phyloP scores from a whole-genome alignment of 805 yeast genomes.

The Wickerhamiella bombiphila region DNA sequence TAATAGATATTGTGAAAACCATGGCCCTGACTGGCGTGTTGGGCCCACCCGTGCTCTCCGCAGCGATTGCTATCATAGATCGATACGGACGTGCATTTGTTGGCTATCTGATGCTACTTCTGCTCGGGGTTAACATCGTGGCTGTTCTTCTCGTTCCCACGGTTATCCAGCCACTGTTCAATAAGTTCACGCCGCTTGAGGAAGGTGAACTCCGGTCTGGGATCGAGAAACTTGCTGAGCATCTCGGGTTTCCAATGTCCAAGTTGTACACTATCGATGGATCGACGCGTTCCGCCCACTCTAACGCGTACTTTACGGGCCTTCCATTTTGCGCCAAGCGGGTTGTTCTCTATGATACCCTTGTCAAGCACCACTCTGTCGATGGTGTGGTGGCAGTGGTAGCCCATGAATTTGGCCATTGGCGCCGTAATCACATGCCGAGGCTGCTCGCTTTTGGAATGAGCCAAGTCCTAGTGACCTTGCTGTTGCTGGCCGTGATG shows the following conservation, averaged over 20 bases:
- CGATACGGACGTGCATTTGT: slow-evolving; percentile 69
- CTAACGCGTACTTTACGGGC: slow-evolving; percentile 93
- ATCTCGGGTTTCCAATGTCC: slow-evolving; percentile 72
- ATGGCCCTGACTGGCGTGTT: slow-evolving; percentile 38
- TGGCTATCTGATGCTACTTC: slow-evolving; percentile 60
- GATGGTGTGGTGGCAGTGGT: slow-evolving; percentile 83
- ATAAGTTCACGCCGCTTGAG: slow-evolving; percentile 77
- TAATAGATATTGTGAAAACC: slow-evolving; percentile 55
- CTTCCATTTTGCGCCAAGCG: slow-evolving; percentile 86
- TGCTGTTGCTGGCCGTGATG: slow-evolving; percentile 65
- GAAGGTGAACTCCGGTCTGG: slow-evolving; percentile 75
- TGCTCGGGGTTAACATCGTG: slow-evolving; percentile 56
- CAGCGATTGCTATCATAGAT: slow-evolving; percentile 66
- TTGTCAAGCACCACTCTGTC: slow-evolving; percentile 62
- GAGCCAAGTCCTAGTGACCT: slow-evolving; percentile 45
- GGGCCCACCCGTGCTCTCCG: slow-evolving; percentile 61
- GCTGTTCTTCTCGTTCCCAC: slow-evolving; percentile 69
- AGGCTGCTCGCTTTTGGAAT: slow-evolving; percentile 55
- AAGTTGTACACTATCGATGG: slow-evolving; percentile 86
- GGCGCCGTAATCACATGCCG: slow-evolving; percentile 84
- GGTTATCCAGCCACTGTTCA: slow-evolving; percentile 82
- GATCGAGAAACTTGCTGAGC: slow-evolving; percentile 63
- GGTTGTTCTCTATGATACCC: slow-evolving; percentile 85
- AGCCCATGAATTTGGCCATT: slow-evolving; percentile 98
- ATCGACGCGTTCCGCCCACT: slow-evolving; percentile 90